Conservation (phyloP, 257 asterid species). For the Nicotiana undulata region DNA sequence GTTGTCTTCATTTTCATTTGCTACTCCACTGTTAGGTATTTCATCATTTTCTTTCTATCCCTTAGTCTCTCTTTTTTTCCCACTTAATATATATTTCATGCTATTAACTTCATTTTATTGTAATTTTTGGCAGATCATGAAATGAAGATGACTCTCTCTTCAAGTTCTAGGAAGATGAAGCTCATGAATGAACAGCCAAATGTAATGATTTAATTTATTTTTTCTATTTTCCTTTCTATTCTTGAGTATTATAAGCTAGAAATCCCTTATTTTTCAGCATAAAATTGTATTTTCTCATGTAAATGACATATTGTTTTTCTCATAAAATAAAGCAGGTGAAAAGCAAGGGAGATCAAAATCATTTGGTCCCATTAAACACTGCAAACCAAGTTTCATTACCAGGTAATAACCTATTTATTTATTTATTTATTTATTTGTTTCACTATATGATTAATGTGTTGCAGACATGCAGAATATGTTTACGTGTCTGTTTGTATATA, state of each 20-base stretch:
- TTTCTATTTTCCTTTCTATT: neutral
- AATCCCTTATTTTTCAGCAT: neutral
- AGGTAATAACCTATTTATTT: neutral
- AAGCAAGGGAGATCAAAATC: constrained; percentile 24
- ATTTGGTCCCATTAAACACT: constrained; percentile 11
- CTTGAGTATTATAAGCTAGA: neutral
- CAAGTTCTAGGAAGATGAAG: constrained; percentile 48
- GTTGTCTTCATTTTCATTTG: constrained; percentile 27
- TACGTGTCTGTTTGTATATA: too few species aligned
- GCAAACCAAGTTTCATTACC: neutral
- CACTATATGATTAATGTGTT: too few species aligned
- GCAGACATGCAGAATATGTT: too few species aligned
- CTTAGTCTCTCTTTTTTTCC: neutral
- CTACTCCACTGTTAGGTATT: neutral
- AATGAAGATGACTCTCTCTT: constrained; percentile 18
- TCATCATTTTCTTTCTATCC: neutral
- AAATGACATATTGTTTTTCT: neutral
- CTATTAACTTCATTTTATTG: neutral
- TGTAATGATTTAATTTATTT: constrained; percentile 6
- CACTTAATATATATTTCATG: too few species aligned
- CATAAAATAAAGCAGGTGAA: constrained; percentile 29
- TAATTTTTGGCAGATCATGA: constrained; percentile 23
- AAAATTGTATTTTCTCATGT: neutral
- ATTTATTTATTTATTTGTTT: too few species aligned
- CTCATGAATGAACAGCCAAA: constrained; percentile 22